Percentiles rank a stretch among this genome's conserved stretches.
phyloP scores from a whole-genome alignment of 768 basidiomycete species.

The Pholiota microspora region DNA sequence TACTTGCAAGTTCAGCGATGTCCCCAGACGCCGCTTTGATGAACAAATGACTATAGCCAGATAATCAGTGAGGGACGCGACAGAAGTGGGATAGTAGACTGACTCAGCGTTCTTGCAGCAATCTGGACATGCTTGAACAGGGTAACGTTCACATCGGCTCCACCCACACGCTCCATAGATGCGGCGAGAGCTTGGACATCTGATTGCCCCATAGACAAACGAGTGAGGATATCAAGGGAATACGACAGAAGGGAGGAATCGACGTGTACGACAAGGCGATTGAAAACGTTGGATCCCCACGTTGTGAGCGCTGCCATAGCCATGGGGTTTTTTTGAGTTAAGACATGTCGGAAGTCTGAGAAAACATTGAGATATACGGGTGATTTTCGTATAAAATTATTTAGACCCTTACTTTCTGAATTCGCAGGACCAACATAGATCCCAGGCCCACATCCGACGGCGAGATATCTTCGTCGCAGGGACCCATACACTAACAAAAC shows the following conservation, averaged over 20 bases:
- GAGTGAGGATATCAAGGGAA: conserved; percentile 67
- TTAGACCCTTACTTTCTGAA: conserved; percentile 45
- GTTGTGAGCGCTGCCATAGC: conserved; percentile 57
- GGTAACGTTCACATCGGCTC: conserved; percentile 51
- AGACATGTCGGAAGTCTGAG: conserved; percentile 60
- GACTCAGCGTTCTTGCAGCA: conserved; percentile 56
- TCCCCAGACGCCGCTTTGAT: conserved; percentile 58
- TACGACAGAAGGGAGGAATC: conserved; percentile 61
- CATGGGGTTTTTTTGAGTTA: conserved; percentile 48
- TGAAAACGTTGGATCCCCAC: conserved; percentile 41
- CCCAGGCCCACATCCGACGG: conserved; percentile 64
- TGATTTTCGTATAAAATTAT: background rate
- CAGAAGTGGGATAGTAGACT: conserved; percentile 18
- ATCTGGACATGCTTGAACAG: conserved; percentile 60
- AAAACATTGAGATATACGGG: background rate
- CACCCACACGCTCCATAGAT: conserved; percentile 61
- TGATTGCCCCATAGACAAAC: conserved; percentile 50
- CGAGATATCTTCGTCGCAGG: conserved; percentile 48
- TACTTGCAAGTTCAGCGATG: conserved; percentile 51
- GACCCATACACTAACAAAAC: conserved; percentile 40
- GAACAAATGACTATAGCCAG: conserved; percentile 61
- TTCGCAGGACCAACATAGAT: conserved; percentile 63
- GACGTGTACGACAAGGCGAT: conserved; percentile 66
- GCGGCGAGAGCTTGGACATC: conserved; percentile 47
- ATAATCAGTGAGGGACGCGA: too few relatives aligned